These are phyloP conservation scores for Echinochloa phyllopogon DNA, from an alignment of 176 grass and related monocot species.

Conservation along the genomic window DNA sequence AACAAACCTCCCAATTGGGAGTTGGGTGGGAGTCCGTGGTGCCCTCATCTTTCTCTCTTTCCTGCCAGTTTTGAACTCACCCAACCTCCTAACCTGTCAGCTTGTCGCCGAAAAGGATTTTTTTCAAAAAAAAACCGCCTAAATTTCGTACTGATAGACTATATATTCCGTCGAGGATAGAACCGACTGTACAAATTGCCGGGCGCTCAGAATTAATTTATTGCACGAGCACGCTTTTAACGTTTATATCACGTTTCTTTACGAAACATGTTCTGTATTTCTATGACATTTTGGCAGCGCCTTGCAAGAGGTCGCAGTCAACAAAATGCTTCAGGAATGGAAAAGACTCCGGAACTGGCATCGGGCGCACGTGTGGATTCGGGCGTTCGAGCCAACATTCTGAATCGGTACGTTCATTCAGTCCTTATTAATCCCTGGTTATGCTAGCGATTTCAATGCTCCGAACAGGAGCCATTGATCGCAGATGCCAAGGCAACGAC, in stretches of 20 bases:
- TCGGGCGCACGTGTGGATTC: conserved; percentile 14
- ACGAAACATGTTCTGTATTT: background rate
- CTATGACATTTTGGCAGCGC: background rate
- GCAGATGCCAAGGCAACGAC: background rate
- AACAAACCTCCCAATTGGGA: background rate
- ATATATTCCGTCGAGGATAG: background rate
- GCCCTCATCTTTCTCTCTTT: background rate
- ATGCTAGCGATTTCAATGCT: background rate
- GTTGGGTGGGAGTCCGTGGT: too few relatives aligned
- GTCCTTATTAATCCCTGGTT: background rate
- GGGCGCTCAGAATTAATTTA: background rate
- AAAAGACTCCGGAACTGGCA: background rate
- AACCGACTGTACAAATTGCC: background rate
- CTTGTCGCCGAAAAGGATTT: background rate
- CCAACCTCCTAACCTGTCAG: background rate
- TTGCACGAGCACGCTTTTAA: conserved; percentile 3
- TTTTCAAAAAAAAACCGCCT: background rate
- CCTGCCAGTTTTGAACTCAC: background rate
- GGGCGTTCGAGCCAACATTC: background rate
- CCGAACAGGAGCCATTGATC: background rate
- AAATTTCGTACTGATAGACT: background rate
- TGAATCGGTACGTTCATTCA: background rate
- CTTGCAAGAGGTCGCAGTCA: background rate
- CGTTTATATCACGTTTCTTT: conserved; percentile 5
- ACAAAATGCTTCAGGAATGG: background rate